Evolutionary conservation across 225 moss, liverwort and hornwort genomes (phyloP), one percentile per base, ranked within the genome.

Genomic region (Lunularia cruciata): DNA sequence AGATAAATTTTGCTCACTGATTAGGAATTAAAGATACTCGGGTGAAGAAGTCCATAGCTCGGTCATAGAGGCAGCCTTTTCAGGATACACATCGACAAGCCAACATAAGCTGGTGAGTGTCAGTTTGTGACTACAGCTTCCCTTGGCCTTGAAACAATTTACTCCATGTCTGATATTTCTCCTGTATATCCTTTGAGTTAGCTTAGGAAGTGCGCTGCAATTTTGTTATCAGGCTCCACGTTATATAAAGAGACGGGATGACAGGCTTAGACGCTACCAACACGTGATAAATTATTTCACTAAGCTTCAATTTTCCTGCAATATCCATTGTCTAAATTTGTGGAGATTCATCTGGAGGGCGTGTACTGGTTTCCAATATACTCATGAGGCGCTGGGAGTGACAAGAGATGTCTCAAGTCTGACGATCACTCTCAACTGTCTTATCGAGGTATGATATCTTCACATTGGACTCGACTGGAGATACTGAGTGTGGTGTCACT

Each of bases 311-410:
- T 8, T 47, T 46, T 65, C 64, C 64, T 46, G 27, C 25, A 45
- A 47, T 65, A 47, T 23, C 5, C 3, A 8, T 32, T 27, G 46
- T 28, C 30, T 18, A 28, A 65, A 28, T 46, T 65, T 65, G 45
- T 47, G 46, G 64, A 65, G 64, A 65, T 65, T 47, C 64, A 13
- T 46, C 35, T 45, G 64, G 62, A 47, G 30, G 35, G 46, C 64
- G 45, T 16, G 16, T 65, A 47, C 27, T 25, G 14, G 28, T 8
- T 16, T 14, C 32, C 18, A 47, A 28, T 19, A n/a, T 38, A 40
- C 8, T 28, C 25, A 9, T 65, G 40, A 63, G 15, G 62, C 42
- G 27, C 31, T 18, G 45, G 45, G 64, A 47, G 64, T 47, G 27
- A 46, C 64, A 26, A 11, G 26, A 16, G 3, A 47, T 47, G 28